Base-by-base conservation (phyloP, 208 protist species). In the Trypanosoma caninum region DNA sequence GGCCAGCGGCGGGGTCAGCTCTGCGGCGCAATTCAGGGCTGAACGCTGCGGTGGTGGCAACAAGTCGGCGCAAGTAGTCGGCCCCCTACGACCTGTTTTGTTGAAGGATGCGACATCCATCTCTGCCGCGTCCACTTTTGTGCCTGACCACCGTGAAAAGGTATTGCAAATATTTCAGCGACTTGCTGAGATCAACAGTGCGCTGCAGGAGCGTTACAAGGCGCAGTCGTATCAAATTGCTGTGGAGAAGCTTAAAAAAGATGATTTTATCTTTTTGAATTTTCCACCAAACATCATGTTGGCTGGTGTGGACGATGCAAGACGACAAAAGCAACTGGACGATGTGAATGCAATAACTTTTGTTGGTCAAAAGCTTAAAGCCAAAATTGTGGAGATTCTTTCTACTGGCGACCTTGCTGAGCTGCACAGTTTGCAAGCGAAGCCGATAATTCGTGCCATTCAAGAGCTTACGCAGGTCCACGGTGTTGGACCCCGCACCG, bases 401-500 rank as follows among this genome's bases (percentile, higher is more conserved):
- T 14, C 62, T 20, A 94, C 85, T 0, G 90, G 90, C 20, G 82
- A 83, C 25, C 64, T 96, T 41, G 52, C 64, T 33, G 78, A 96
- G 67, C 71, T 91, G 22, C 76, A 91, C 46, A 47, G 13, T 57
- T 59, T 89, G 20, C 60, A 92, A 65, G 60, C 74, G 25, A 87
- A 89, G 46, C 87, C 87, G 11, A 59, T 90, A 16, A 89, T 93
- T 50, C 70, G 74, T 0, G 90, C 90, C 0, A 83, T 93, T 69
- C 80, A 78, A 7, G 69, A 83, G 57, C 74, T 96, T 16, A 88
- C 84, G 18, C 71, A 89, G 61, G 76, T 96, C 34, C 84, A 91
- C 67, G 90, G 90, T 55, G 70, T 96, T 41, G 90, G 90, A n/a
- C 87, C 90, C 3, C 82, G 87, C 50, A 93, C 83, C 7, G 87